These are phyloP conservation scores for Sclerotinia borealis DNA, from an alignment of 2,329 filamentous ascomycete genomes.

Conservation along the genomic window DNA sequence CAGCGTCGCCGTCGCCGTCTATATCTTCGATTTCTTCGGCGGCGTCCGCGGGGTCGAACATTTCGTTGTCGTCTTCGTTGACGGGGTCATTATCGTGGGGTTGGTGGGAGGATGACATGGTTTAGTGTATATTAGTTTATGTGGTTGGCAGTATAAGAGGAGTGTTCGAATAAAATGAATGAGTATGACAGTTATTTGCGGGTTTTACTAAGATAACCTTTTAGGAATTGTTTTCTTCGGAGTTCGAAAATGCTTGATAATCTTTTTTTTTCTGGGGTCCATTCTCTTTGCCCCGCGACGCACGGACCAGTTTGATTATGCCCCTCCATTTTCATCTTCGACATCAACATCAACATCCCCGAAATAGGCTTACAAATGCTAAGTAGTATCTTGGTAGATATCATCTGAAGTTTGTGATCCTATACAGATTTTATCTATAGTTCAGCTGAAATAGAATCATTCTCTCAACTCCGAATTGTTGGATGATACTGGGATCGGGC, in stretches of 20 bases:
- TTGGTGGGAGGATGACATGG: constrained; percentile 25
- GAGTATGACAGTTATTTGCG: not conserved
- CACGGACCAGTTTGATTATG: not conserved
- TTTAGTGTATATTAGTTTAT: not conserved
- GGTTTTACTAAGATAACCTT: not conserved
- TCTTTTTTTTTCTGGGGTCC: constrained; percentile 11
- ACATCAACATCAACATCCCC: not conserved
- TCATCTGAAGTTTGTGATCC: not conserved
- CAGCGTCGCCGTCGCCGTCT: constrained; percentile 67
- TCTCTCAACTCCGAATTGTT: no score
- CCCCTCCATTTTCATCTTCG: no score
- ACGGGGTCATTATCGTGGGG: constrained; percentile 20
- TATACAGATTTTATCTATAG: not conserved
- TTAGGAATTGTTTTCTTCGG: not conserved
- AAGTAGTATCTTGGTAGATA: not conserved
- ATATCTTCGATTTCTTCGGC: constrained; percentile 62
- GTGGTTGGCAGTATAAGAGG: not conserved
- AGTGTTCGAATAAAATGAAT: not conserved
- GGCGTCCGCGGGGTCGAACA: constrained; percentile 71
- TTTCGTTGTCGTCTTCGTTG: constrained; percentile 53
- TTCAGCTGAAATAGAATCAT: no score
- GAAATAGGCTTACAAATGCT: not conserved
- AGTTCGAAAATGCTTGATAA: constrained; percentile 16
- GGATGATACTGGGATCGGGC: no score
- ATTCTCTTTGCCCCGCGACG: constrained; percentile 7